Percentiles rank a stretch among this genome's conserved stretches.
Evolutionary conservation across 371 early-diverging fungal species (phyloP).

Genomic region (Mucor irregularis): DNA sequence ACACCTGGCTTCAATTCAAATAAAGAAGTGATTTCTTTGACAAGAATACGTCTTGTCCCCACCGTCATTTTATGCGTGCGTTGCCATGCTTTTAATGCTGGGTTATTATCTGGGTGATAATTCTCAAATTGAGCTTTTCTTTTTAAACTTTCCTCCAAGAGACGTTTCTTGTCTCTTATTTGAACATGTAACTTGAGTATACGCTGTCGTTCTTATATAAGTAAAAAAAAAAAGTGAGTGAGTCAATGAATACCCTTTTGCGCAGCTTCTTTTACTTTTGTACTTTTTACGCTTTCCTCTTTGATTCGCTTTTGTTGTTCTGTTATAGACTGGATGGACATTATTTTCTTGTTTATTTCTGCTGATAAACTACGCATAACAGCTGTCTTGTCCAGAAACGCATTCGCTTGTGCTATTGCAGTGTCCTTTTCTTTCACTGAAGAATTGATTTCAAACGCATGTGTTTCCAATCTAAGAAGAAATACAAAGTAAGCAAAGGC

Average conservation of each 20-base stretch:
- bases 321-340: conserved; percentile 28
- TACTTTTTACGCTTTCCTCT: too few species aligned
- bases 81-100: conserved; percentile 30
- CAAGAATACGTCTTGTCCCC: conserved; percentile 50
- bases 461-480: conserved; percentile 39
- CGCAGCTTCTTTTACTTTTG: too few species aligned
- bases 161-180: conserved; percentile 16
- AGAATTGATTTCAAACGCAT: conserved; percentile 35
- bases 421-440: conserved; percentile 39
- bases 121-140: not conserved
- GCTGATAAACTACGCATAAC: conserved; percentile 41
- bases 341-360: conserved; percentile 41
- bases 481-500: too few species aligned
- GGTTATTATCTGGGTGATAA: not conserved
- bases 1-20: conserved; percentile 56
- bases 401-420: conserved; percentile 40
- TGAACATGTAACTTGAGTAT: conserved; percentile 4
- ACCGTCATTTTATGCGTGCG: conserved; percentile 38
- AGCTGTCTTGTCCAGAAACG: conserved; percentile 34
- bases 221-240: not conserved
- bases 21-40: conserved; percentile 56
- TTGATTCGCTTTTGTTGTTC: conserved; percentile 30
- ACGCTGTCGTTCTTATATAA: conserved; percentile 15
- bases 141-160: conserved; percentile 2
- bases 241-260: too few species aligned